Base-by-base conservation (phyloP, 768 basidiomycete genomes). In the Crassisporium funariophilum region DNA sequence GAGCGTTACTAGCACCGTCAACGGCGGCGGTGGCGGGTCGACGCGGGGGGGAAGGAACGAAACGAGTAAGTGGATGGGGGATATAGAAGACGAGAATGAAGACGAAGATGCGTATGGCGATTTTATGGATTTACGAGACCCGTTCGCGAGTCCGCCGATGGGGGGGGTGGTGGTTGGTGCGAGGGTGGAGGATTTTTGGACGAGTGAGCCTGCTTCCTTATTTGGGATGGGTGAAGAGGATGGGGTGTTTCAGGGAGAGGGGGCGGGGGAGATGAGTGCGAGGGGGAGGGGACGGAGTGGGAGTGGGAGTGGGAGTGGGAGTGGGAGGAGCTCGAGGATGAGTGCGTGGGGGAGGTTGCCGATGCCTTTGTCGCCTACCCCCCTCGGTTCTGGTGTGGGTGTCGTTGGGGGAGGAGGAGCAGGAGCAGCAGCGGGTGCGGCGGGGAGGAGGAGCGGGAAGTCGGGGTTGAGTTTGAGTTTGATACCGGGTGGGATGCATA, bases 111-210 rank as follows among this genome's bases (percentile, higher is more conserved):
- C 39, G 16, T 55, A 61, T 27, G 58, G 55, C n/a, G 64, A 64
- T 41, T 68, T 68, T 33, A 68, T 63, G 65, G 63, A 68, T 50
- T 29, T 68, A 52, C 54, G 61, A 6, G 66, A 68, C 34, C 66
- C 66, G 15, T 68, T 68, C 39, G 66, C 66, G 17, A 54, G 59
- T 22, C 60, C 64, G 21, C 51, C 50, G 9, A 36, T 31, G 24
- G 39, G 20, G 20, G 48, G 39, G 35, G 52, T 42, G 38, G 38
- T 39, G 24, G n/a, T 31, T 22, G 15, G 24, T 20, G 34, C 38
- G 20, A 21, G 19, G n/a, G 37, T 36, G n/a, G 36, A 25, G n/a
- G 19, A 45, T 2, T 37, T 35, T 21, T 36, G 21, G 22, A 9
- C 23, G 2, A 41, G 37, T 19, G 46, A 41, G 9, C 29, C 37